Evolutionary conservation across 2,329 filamentous ascomycete species (phyloP).

Genomic region (Cladosporium sp.): DNA sequence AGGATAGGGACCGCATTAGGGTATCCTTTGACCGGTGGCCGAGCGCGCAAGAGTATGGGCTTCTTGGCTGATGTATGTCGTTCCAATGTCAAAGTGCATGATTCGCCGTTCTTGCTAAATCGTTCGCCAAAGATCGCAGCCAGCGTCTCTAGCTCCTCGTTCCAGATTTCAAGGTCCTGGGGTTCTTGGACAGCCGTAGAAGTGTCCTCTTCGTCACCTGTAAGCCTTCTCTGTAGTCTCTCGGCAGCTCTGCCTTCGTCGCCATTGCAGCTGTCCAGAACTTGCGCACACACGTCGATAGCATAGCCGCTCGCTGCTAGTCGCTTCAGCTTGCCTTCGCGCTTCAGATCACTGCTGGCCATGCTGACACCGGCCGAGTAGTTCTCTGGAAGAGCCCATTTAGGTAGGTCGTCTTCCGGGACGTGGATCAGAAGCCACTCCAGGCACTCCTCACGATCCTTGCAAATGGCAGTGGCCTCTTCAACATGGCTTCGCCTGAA

Average conservation of each 20-base stretch:
- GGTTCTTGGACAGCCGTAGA: constrained; percentile 29
- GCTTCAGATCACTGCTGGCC: constrained; percentile 73
- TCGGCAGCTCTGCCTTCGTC: constrained; percentile 77
- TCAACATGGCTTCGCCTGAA: constrained; percentile 87
- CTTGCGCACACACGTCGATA: constrained; percentile 72
- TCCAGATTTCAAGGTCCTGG: constrained; percentile 56
- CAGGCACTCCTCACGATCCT: constrained; percentile 84
- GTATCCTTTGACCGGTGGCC: constrained; percentile 65
- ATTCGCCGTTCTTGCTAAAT: constrained; percentile 50
- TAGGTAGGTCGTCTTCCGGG: constrained; percentile 91
- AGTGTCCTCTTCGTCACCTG: constrained; percentile 43
- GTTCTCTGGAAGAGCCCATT: constrained; percentile 85
- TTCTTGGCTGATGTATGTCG: constrained; percentile 41
- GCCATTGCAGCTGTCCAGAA: constrained; percentile 64
- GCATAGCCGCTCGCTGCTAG: constrained; percentile 82
- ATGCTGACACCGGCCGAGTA: constrained; percentile 89
- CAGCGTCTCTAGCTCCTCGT: constrained; percentile 77
- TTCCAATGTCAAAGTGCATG: constrained; percentile 68
- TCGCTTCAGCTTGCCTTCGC: constrained; percentile 77
- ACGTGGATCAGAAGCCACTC: constrained; percentile 97
- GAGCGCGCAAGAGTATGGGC: constrained; percentile 58
- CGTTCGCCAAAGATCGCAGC: constrained; percentile 80
- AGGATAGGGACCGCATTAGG: constrained; percentile 66
- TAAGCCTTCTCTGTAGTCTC: constrained; percentile 67
- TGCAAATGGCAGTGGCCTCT: constrained; percentile 82